phyloP scores from a whole-genome alignment of 1,284 basidiomycete species.

The Peniophora sp. region DNA sequence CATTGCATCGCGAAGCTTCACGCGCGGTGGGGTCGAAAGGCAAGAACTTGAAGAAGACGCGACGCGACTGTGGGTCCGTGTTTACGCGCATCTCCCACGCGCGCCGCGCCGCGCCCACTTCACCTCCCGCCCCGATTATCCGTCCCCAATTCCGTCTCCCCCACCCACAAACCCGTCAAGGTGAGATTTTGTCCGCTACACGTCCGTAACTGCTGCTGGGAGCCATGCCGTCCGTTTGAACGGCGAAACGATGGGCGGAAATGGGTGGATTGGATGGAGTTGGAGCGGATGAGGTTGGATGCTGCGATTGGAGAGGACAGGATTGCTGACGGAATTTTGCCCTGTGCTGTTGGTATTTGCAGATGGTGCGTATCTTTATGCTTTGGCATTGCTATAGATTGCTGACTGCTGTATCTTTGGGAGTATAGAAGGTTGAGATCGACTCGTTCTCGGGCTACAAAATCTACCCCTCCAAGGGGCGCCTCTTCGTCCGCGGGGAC shows the following conservation, averaged over 20 bases:
- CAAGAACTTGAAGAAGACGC: no score
- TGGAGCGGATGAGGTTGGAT: constrained; percentile 12
- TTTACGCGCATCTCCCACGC: no score
- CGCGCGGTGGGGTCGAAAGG: no score
- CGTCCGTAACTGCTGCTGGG: no score
- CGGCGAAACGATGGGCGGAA: neutral
- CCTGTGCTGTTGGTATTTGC: constrained; percentile 8
- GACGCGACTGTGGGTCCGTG: no score
- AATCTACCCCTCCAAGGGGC: constrained; percentile 96
- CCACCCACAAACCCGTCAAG: no score
- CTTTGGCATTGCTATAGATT: neutral
- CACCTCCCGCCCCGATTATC: no score
- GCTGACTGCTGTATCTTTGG: constrained; percentile 13
- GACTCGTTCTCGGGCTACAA: constrained; percentile 94
- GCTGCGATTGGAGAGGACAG: constrained; percentile 10
- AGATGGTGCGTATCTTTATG: constrained; percentile 40
- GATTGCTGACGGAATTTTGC: neutral
- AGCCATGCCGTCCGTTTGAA: no score
- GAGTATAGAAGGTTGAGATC: constrained; percentile 90
- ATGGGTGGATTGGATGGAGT: neutral
- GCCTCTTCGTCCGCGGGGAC: constrained; percentile 93
- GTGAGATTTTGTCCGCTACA: no score
- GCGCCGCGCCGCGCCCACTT: no score
- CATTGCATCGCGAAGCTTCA: no score
- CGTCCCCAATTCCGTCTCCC: no score